A percentile compares a stretch with the other conserved stretches of the same genome.
phyloP scores from a whole-genome alignment of 305 asterid genomes.

The Plantago lanceolata region DNA sequence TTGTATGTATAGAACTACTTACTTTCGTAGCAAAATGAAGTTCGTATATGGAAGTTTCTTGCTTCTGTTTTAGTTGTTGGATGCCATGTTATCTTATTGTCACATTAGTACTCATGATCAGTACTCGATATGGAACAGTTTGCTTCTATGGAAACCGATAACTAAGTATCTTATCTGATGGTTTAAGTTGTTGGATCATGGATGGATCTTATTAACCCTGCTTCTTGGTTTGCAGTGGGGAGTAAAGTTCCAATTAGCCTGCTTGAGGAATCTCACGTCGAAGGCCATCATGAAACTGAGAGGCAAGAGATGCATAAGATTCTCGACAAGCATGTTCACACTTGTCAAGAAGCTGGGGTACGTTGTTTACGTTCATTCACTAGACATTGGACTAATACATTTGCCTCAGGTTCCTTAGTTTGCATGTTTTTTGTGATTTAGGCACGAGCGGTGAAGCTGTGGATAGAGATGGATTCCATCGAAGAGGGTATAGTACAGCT shows the following conservation, averaged over 20 bases:
- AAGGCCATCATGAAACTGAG: slow-evolving; percentile 54
- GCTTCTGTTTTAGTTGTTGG: slow-evolving; percentile 1
- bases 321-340: slow-evolving; percentile 53
- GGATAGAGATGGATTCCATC: slow-evolving; percentile 55
- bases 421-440: slow-evolving; percentile 24
- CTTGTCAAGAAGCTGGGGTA: slow-evolving; percentile 77
- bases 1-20: too few species aligned
- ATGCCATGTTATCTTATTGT: too few species aligned
- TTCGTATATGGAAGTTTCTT: neutral
- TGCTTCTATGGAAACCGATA: too few species aligned
- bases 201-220: too few species aligned
- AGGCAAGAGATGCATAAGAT: slow-evolving; percentile 54
- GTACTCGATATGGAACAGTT: too few species aligned
- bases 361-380: neutral
- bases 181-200: too few species aligned
- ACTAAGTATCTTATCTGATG: too few species aligned
- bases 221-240: slow-evolving; percentile 64
- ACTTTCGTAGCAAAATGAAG: too few species aligned
- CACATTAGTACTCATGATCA: too few species aligned
- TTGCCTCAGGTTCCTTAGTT: too few species aligned
- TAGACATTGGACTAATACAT: too few species aligned
- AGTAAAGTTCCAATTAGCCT: slow-evolving; percentile 48
- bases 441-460: slow-evolving; percentile 61
- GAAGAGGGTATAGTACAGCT: slow-evolving; percentile 77
- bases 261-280: slow-evolving; percentile 50